phyloP scores from a whole-genome alignment of 352 stramenopile genomes.

The Globisporangium viniferum region DNA sequence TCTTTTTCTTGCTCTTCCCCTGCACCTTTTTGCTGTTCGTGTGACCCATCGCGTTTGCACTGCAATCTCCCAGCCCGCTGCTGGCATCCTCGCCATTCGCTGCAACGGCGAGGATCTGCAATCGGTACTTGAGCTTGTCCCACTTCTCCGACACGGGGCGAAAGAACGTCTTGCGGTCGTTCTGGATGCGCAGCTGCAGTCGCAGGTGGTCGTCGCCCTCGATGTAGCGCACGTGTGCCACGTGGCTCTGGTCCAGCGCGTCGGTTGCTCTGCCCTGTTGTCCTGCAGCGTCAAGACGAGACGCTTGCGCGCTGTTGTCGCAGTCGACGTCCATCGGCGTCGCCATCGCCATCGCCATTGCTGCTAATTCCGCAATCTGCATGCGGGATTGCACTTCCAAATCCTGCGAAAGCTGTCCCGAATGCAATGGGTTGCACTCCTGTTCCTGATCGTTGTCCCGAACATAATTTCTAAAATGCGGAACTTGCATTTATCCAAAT shows the following conservation, averaged over 20 bases:
- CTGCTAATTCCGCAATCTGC: background rate
- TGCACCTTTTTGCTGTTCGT: slow-evolving; percentile 6
- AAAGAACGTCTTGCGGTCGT: slow-evolving; percentile 55
- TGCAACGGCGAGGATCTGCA: slow-evolving; percentile 41
- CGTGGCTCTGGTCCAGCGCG: slow-evolving; percentile 12
- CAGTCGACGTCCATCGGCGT: background rate
- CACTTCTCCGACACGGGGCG: slow-evolving; percentile 37
- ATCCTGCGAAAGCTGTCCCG: background rate
- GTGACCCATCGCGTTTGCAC: background rate
- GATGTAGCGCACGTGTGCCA: slow-evolving; percentile 48
- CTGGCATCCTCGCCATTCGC: background rate
- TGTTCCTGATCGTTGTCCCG: background rate
- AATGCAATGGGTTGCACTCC: background rate
- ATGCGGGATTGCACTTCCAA: background rate
- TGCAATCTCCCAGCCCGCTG: background rate
- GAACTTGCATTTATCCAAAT: background rate
- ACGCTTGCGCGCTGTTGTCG: background rate
- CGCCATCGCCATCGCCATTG: background rate
- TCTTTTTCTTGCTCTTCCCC: slow-evolving; percentile 11
- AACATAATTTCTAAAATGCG: background rate
- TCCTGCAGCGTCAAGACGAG: background rate
- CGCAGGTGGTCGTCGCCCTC: slow-evolving; percentile 45
- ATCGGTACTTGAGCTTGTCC: slow-evolving; percentile 53
- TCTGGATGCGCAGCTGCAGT: slow-evolving; percentile 41
- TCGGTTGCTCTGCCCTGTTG: background rate